Percentiles rank a stretch among this genome's conserved stretches.
These are phyloP conservation scores for Trichoderma orchidacearum DNA, from an alignment of 495 filamentous ascomycete genomes.

Conservation along the genomic window DNA sequence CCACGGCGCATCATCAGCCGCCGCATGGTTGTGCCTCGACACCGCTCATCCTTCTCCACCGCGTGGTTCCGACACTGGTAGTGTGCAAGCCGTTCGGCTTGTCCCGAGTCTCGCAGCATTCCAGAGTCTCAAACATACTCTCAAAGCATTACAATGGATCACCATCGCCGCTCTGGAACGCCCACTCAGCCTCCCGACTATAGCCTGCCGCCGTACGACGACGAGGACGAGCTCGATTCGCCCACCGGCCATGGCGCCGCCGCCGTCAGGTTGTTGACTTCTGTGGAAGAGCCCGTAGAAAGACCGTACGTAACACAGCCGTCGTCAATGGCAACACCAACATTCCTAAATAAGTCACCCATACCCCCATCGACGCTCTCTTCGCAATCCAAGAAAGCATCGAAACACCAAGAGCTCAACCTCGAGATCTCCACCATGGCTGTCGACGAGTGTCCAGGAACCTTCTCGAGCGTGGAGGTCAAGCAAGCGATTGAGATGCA, in stretches of 20 bases:
- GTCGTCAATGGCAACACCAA: constrained; percentile 12
- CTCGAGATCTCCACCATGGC: not conserved
- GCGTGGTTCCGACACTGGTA: not conserved
- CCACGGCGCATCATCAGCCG: not conserved
- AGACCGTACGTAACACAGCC: constrained; percentile 28
- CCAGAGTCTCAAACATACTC: not conserved
- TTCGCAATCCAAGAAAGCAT: not conserved
- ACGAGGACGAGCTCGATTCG: constrained; percentile 18
- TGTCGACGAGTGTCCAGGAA: not conserved
- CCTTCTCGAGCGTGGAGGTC: not conserved
- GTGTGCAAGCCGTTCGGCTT: not conserved
- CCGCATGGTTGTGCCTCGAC: not conserved
- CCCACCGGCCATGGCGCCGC: constrained; percentile 20
- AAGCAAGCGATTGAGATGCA: not conserved
- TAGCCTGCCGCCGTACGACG: constrained; percentile 26
- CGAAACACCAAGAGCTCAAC: not conserved
- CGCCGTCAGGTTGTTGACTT: constrained; percentile 37
- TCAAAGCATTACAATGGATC: constrained; percentile 23
- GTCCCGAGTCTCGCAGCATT: not conserved
- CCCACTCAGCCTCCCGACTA: constrained; percentile 30
- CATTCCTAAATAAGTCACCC: not conserved
- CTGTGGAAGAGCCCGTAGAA: constrained; percentile 29
- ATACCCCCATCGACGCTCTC: not conserved
- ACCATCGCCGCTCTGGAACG: constrained; percentile 14
- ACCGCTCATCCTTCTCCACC: not conserved